These are phyloP conservation scores for Asterella californica DNA, from an alignment of 225 moss, liverwort and hornwort genomes.

Conservation along the genomic window DNA sequence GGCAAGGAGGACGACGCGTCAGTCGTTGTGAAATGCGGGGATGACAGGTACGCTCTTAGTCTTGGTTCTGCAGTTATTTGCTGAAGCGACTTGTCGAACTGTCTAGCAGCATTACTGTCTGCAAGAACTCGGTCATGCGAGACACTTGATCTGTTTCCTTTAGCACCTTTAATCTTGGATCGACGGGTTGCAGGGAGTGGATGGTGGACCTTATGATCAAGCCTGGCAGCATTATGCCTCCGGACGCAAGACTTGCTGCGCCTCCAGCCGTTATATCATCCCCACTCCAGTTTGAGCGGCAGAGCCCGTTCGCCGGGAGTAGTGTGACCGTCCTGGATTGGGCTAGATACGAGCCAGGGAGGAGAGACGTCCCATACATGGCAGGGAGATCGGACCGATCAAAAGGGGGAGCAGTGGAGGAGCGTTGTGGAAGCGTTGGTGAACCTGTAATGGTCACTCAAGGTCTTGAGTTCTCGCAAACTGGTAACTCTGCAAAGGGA, in stretches of 20 bases:
- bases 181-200: conserved; percentile 66
- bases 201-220: conserved; percentile 86
- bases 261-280: conserved; percentile 76
- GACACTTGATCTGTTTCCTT: background rate
- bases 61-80: background rate
- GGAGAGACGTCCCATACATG: conserved; percentile 21
- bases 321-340: conserved; percentile 70
- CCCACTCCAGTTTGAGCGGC: conserved; percentile 83
- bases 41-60: conserved; percentile 56
- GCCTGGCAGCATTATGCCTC: conserved; percentile 70
- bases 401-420: background rate
- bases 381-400: background rate
- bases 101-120: background rate
- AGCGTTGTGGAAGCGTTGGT: background rate
- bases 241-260: conserved; percentile 68
- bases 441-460: background rate
- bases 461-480: conserved; percentile 28
- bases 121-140: background rate
- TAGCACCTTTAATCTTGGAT: background rate
- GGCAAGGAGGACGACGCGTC: conserved; percentile 73
- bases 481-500: conserved; percentile 9
- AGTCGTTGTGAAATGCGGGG: conserved; percentile 82
- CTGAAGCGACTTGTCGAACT: no score
- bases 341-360: conserved; percentile 54
- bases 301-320: conserved; percentile 69